These are phyloP conservation scores for Aspergillus sp. DNA, from an alignment of 2,329 filamentous ascomycete genomes.

Conservation along the genomic window DNA sequence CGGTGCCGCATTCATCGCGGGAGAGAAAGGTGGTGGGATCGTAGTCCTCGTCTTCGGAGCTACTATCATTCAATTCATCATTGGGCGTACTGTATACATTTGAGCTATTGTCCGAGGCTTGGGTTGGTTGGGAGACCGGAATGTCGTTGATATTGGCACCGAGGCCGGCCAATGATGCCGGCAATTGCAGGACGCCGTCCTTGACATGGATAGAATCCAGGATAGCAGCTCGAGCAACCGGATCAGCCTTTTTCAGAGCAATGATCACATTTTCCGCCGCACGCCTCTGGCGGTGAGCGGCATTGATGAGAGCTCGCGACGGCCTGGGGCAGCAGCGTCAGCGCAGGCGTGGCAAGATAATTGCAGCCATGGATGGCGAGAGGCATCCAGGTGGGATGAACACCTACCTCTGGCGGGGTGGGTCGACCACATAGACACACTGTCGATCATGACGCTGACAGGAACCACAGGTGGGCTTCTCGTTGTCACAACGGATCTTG, in stretches of 20 bases:
- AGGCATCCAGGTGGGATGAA: background rate
- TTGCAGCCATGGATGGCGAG: background rate
- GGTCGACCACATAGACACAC: slow-evolving; percentile 7
- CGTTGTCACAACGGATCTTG: slow-evolving; percentile 12
- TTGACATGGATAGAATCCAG: background rate
- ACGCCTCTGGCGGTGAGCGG: background rate
- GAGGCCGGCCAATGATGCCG: background rate
- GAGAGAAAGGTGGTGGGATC: slow-evolving; percentile 10
- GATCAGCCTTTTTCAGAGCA: background rate
- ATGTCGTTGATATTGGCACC: background rate
- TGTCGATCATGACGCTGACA: slow-evolving; percentile 3
- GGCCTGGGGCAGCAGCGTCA: background rate
- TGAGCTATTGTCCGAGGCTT: background rate
- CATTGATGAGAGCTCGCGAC: background rate
- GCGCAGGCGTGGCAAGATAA: background rate
- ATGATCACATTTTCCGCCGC: background rate
- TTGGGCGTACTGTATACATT: background rate
- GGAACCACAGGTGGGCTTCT: slow-evolving; percentile 3
- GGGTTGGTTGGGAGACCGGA: background rate
- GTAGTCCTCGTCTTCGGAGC: slow-evolving; percentile 5
- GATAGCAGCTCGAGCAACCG: background rate
- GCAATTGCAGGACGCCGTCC: background rate
- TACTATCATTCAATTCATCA: background rate
- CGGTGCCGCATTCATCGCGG: slow-evolving; percentile 8
- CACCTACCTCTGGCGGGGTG: slow-evolving; percentile 2